Conservation (phyloP, 129 eudicot species). For the Arctium minus region DNA sequence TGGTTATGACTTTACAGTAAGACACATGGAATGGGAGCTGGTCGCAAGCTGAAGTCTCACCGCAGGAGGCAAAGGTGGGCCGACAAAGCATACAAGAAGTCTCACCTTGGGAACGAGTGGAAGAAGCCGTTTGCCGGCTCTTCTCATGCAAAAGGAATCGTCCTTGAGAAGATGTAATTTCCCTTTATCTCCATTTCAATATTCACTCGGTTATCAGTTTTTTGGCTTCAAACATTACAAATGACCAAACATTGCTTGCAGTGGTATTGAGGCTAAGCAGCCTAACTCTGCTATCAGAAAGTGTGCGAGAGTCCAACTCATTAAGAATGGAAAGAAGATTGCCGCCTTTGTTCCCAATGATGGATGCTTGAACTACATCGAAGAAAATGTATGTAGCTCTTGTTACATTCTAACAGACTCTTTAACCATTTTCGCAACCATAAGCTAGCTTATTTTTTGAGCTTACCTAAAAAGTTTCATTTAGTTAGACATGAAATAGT, state of each 20-base stretch:
- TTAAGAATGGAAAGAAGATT: slow-evolving; percentile 69
- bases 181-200: not conserved
- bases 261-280: slow-evolving; percentile 72
- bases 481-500: not conserved
- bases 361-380: slow-evolving; percentile 68
- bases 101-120: slow-evolving; percentile 75
- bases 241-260: slow-evolving; percentile 4
- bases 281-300: slow-evolving; percentile 74
- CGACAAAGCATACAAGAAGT: slow-evolving; percentile 68
- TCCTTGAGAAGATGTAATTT: slow-evolving; percentile 58
- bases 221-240: not conserved
- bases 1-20: slow-evolving; percentile 24
- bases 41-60: slow-evolving; percentile 68
- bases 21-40: slow-evolving; percentile 76
- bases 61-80: slow-evolving; percentile 70
- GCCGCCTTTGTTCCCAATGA: slow-evolving; percentile 76
- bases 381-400: slow-evolving; percentile 50
- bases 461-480: not conserved
- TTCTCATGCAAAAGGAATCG: slow-evolving; percentile 72
- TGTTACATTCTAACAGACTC: not conserved
- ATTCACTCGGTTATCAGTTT: too few species aligned
- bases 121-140: slow-evolving; percentile 76
- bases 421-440: not conserved
- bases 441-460: not conserved
- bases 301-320: slow-evolving; percentile 68